Evolutionary conservation across 345 rosid genomes (phyloP), one percentile per base, ranked within the genome.

Genomic region (Arabidopsis arenosa): DNA sequence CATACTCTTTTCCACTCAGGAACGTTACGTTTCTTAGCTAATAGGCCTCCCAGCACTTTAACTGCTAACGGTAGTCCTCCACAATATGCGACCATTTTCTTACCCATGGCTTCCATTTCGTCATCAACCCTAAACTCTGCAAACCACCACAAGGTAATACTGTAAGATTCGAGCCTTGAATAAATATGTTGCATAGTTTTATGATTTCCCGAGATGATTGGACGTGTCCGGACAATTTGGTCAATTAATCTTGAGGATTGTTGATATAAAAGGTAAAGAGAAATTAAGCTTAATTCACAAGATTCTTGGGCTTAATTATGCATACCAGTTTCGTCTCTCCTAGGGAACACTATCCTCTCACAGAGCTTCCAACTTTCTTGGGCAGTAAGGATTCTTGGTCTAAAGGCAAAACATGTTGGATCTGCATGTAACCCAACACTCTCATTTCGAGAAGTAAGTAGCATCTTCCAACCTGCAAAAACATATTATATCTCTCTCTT

Each of bases 381-480:
- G 0, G 61, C 48, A 4, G 77, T 70, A 43, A 84, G 74, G 39
- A 10, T 36, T 7, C 14, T 21, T 47, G 74, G 76, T 17, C 58
- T 67, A 18, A 73, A 44, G 39, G 8, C 13, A 66, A 36, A 33
- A 63, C 73, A 2, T 33, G 52, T 53, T 10, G 75, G 75, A 75
- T 77, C 74, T 1, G 77, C 77, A 51, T 72, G 35, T 9, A 73
- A 36, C 0, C 79, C 87, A 13, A 87, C 64, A 7, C 74, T 66
- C 7, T 8, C 80, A n/a, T 82, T 73, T 13, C 86, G 84, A 36
- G 91, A 80, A 0, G 91, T 87, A 45, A 82, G 66, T 71, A 87
- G 35, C 49, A 84, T 65, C 75, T 63, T 87, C 74, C 82, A 81
- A n/a, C 76, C 54, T 0, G 51, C 23, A 54, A 18, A 51, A 23